Evolutionary conservation across 192 early-diverging fungal species (phyloP).

Genomic region (Geosiphon pyriformis): DNA sequence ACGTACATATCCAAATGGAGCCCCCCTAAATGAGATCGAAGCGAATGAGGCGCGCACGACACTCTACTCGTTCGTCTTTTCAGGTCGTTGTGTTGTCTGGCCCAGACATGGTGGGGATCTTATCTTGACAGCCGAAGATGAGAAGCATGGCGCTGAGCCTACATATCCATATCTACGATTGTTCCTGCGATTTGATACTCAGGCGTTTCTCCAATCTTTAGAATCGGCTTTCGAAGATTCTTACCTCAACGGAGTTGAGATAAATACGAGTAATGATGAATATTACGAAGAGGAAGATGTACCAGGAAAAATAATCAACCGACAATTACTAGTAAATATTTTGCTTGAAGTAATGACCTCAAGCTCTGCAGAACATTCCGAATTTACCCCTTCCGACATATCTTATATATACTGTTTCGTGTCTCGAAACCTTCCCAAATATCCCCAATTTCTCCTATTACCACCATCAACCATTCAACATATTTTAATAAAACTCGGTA

Average conservation of each 20-base stretch:
- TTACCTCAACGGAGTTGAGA: conserved; percentile 49
- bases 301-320: conserved; percentile 48
- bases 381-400: conserved; percentile 33
- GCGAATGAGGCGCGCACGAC: conserved; percentile 48
- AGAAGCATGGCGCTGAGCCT: conserved; percentile 46
- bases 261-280: conserved; percentile 32
- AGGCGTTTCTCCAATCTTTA: conserved; percentile 47
- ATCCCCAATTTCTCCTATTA: conserved; percentile 48
- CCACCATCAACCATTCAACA: conserved; percentile 49
- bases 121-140: conserved; percentile 48
- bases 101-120: conserved; percentile 47
- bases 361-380: conserved; percentile 29
- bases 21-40: conserved; percentile 29
- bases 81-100: conserved; percentile 57
- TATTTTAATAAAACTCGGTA: conserved; percentile 43
- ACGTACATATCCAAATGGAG: conserved; percentile 44
- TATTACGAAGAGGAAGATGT: conserved; percentile 41
- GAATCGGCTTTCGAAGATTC: conserved; percentile 56
- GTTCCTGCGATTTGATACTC: conserved; percentile 45
- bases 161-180: conserved; percentile 56
- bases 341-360: conserved; percentile 51
- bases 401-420: conserved; percentile 53
- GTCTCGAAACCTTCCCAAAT: conserved; percentile 48
- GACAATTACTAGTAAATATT: conserved; percentile 56
- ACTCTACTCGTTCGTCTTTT: conserved; percentile 57